Evolutionary conservation across 1,284 basidiomycete species (phyloP), one percentile per base, ranked within the genome.

Genomic region (Abortiporus biennis): DNA sequence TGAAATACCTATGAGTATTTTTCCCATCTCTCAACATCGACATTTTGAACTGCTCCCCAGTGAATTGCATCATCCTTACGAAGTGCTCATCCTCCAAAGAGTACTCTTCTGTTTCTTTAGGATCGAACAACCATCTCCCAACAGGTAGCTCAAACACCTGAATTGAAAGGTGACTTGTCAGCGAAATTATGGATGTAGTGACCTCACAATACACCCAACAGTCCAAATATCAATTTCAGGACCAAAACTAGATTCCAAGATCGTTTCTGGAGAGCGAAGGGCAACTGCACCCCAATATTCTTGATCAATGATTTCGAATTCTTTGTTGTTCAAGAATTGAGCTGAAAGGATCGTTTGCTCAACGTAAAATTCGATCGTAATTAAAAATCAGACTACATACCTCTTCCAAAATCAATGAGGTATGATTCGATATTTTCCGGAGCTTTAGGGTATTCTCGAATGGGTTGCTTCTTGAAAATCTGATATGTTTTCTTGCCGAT

Each of bases 201-300:
- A 5, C 24, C 51, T 16, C 33, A 54, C 53, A 2, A 54, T 29
- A 22, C 51, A 52, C 12, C 51, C 53, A 11, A 54, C 19, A 13
- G 51, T 46, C 51, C 53, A 54, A 22, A 54, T 49, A 38, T 54
- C 53, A 21, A 52, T 35, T 36, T 40, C 40, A 1, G 45, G 47
- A 4, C 47, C 47, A 30, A 50, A 52, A 29, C 48, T 46, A 2
- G 48, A 47, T n/a, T 23, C 24, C 9, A 52, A 20, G n/a, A 54
- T 35, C 13, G 44, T 21, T 38, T 54, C 50, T 3, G 50, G 52
- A 23, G 48, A 38, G 16, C 50, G 47, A n/a, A 52, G 46, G 6
- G 46, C 40, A 27, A 29, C 25, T 1, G 51, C 46, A 1, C 38
- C 27, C 27, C 50, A 50, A 4, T 43, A n/a, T 19, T 45, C 45